Conservation (phyloP, 768 basidiomycete genomes). For the Tylopilus subfusipes region DNA sequence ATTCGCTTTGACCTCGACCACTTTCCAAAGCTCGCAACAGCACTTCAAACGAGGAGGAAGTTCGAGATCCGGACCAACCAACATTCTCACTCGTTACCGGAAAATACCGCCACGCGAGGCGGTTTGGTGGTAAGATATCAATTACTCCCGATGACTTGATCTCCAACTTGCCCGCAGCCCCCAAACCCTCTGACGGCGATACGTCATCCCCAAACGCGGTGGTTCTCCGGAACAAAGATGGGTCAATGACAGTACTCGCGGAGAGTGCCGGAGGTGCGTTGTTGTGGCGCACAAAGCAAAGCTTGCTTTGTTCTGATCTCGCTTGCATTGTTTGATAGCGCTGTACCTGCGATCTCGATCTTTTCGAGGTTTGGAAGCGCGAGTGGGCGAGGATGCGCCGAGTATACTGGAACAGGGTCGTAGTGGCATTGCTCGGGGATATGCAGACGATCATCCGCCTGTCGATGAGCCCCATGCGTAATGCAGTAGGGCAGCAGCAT, state of each 20-base stretch:
- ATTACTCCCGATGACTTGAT: not conserved
- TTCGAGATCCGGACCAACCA: constrained; percentile 65
- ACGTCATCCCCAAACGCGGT: constrained; percentile 40
- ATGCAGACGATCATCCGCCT: constrained; percentile 49
- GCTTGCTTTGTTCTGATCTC: constrained; percentile 1
- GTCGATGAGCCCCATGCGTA: not conserved
- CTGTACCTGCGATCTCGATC: constrained; percentile 69
- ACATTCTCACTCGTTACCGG: constrained; percentile 86
- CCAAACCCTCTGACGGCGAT: constrained; percentile 16
- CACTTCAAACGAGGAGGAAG: constrained; percentile 29
- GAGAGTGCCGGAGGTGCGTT: constrained; percentile 67
- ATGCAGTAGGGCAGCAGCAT: not conserved
- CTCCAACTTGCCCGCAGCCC: constrained; percentile 8
- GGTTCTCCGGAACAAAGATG: constrained; percentile 62
- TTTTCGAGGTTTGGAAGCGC: constrained; percentile 78
- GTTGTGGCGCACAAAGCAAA: constrained; percentile 28
- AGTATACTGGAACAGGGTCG: constrained; percentile 84
- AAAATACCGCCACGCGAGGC: constrained; percentile 74
- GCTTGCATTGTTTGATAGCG: constrained; percentile 38
- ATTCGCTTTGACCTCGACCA: not conserved
- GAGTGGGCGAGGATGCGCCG: constrained; percentile 75
- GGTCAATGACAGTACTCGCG: constrained; percentile 47
- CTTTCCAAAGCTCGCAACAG: constrained; percentile 5
- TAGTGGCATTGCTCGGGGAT: constrained; percentile 85
- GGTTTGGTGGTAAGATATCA: constrained; percentile 45